Evolutionary conservation across 75 land plant genomes (phyloP), one percentile per base, ranked within the genome.

Genomic region (Azolla pinnata): DNA sequence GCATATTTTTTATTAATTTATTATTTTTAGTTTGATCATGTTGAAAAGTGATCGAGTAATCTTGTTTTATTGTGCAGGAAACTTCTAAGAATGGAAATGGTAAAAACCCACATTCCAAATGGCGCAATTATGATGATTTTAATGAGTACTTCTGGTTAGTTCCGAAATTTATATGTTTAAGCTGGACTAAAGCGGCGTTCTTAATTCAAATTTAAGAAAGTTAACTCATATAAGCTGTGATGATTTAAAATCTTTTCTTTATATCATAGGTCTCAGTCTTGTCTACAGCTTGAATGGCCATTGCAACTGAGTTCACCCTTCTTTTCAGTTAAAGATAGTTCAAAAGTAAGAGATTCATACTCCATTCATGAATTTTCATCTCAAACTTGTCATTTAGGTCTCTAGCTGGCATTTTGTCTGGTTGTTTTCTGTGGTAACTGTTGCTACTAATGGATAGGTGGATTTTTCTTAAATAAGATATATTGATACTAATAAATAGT

Each of bases 41-140:
- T n/a, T n/a, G n/a, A n/a, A n/a, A n/a, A n/a, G n/a, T n/a, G n/a
- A n/a, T n/a, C n/a, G n/a, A n/a, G n/a, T n/a, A n/a, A n/a, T n/a
- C n/a, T n/a, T n/a, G n/a, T n/a, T 38, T 38, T 38, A 7, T 38
- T 38, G 7, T 38, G 42, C 42, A 38, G 42, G 42, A 38, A 38
- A 14, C 42, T 38, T 7, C 42, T 14, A 38, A 38, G 42, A 14
- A 38, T 38, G 42, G 42, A 38, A 14, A 78, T 66, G 84, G 92
- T 12, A 72, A 68, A 45, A 84, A 78, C 56, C 77, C 96, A 29
- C 96, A 89, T 74, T 89, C 96, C 57, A 67, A 80, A 1, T 89
- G 96, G 96, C 82, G 96, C 56, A 89, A 89, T 45, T 89, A 89
- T 73, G 96, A 89, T 57, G 96, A 89, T 54, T 79, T 89, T 33